Evolutionary conservation across 148 eudicot species (phyloP), one percentile per base, ranked within the genome.

Genomic region (Nepenthes gracilis): DNA sequence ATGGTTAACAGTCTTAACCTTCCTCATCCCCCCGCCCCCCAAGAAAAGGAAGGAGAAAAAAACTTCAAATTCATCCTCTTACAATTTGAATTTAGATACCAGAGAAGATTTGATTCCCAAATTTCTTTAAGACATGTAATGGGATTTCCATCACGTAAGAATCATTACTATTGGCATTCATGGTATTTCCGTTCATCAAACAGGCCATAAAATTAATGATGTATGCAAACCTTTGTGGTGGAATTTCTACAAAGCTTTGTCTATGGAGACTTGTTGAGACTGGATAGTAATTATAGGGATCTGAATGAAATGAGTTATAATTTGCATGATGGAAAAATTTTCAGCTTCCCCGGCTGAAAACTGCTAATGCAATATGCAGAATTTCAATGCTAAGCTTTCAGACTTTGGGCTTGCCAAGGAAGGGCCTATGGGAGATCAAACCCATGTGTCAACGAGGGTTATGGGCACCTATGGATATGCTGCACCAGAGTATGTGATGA

Each of bases 391-490:
- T 49, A 88, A 88, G 72, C 92, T 88, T 57, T 88, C 96, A 4
- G 96, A 88, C 70, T 88, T 88, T 69, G 96, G 96, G 52, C 89
- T 88, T 50, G 96, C 96, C 48, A 85, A 85, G 78, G 87, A 83
- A 66, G 96, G 96, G 49, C 92, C 96, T 9, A 76, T 77, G 80
- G 92, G 89, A 63, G 96, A 81, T 67, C 85, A 83, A 67, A 85
- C 96, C 38, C 96, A 88, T 51, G 96, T 88, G 43, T 83, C 96
- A 36, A 88, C 96, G n/a, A 86, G 89, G 58, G 92, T 85, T 54
- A 85, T 85, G 92, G 96, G 96, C 49, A 88, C 96, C n/a, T 85
- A 85, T 23, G 96, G 96, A 2, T 88, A 88, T 70, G 96, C 96
- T 51, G 96, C 96, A 35, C 96, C 96, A 11, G 96, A 88, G 69